phyloP scores from a whole-genome alignment of 2,329 filamentous ascomycete genomes.

The Rhinocladiella similis region DNA sequence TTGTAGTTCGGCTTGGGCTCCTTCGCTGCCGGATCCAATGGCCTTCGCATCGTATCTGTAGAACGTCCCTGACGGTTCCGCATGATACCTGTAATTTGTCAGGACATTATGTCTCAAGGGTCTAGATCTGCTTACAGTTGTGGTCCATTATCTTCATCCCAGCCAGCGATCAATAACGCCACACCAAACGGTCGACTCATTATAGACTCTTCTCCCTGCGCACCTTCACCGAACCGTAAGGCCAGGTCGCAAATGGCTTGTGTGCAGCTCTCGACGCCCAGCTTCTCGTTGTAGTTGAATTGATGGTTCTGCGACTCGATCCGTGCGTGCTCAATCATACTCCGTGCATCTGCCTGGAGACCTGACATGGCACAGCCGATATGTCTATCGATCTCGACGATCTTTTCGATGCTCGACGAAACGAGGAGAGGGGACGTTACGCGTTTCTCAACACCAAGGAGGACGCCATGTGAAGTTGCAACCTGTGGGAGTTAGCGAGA shows the following conservation, averaged over 20 bases:
- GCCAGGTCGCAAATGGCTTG: slow-evolving; percentile 98
- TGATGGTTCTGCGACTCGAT: slow-evolving; percentile 96
- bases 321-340: slow-evolving; percentile 96
- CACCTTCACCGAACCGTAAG: slow-evolving; percentile 93
- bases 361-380: slow-evolving; percentile 99
- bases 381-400: slow-evolving; percentile 98
- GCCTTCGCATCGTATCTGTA: slow-evolving; percentile 99
- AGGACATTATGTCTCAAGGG: neutral
- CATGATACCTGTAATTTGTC: slow-evolving; percentile 69
- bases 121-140: slow-evolving; percentile 63
- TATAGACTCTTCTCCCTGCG: slow-evolving; percentile 96
- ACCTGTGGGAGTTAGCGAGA: slow-evolving; percentile 50
- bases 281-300: slow-evolving; percentile 96
- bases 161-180: slow-evolving; percentile 91
- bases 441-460: slow-evolving; percentile 97
- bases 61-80: slow-evolving; percentile 96
- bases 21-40: slow-evolving; percentile 95
- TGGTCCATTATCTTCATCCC: slow-evolving; percentile 87
- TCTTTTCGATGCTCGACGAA: slow-evolving; percentile 98
- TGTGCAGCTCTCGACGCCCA: slow-evolving; percentile 95
- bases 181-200: slow-evolving; percentile 98
- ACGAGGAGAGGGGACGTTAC: slow-evolving; percentile 97
- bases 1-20: slow-evolving; percentile 95
- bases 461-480: slow-evolving; percentile 89
- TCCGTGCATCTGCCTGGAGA: slow-evolving; percentile 93